A percentile compares a stretch with the other conserved stretches of the same genome.
Conservation (phyloP, 2,329 filamentous ascomycete genomes). For the Lecanosticta acicola region DNA sequence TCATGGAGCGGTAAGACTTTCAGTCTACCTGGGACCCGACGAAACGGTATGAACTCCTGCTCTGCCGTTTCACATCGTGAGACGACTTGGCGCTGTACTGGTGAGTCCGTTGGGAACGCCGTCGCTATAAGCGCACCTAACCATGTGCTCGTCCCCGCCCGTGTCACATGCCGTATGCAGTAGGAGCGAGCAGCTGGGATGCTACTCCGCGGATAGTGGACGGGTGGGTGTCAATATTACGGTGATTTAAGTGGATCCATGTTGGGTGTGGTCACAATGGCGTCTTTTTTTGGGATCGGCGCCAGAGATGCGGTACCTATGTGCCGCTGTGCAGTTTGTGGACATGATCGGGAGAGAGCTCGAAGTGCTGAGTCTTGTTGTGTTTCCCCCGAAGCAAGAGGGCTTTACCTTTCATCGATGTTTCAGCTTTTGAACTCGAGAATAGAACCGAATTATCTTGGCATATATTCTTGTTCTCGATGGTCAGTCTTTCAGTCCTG, state of each 20-base stretch:
- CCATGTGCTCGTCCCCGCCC: no score
- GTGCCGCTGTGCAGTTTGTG: conserved; percentile 4
- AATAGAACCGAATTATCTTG: not conserved
- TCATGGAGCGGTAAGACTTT: no score
- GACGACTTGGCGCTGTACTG: no score
- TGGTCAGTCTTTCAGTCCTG: not conserved
- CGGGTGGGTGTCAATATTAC: no score
- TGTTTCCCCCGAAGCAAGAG: not conserved
- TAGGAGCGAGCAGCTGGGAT: not conserved
- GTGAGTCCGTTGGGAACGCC: not conserved
- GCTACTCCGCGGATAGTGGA: no score
- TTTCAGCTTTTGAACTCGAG: not conserved
- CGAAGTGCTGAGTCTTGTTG: no score
- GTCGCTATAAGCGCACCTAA: no score
- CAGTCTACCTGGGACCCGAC: no score
- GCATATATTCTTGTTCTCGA: not conserved
- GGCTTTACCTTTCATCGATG: not conserved
- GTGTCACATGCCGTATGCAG: not conserved
- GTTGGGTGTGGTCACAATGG: conserved; percentile 7
- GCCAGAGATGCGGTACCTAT: conserved; percentile 5
- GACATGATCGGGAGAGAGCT: not conserved
- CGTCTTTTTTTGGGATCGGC: conserved; percentile 3
- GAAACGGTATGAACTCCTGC: no score
- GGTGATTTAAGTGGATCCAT: not conserved
- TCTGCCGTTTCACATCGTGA: no score